These are phyloP conservation scores for Penicillium odoratum DNA, from an alignment of 495 filamentous ascomycete genomes.

Conservation along the genomic window DNA sequence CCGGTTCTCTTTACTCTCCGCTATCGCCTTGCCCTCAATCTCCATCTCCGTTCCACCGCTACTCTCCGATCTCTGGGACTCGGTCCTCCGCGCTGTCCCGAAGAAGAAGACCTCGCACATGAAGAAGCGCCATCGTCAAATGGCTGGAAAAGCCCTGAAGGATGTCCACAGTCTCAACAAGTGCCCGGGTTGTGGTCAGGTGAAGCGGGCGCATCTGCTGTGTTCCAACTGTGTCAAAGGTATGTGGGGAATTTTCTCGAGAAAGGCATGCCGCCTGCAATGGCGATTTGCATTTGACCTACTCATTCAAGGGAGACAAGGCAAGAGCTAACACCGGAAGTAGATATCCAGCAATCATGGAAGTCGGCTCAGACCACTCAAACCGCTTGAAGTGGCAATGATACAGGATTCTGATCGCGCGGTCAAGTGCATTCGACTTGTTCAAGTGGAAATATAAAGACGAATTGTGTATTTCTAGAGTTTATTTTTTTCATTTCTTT, in stretches of 20 bases:
- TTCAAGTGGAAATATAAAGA: neutral
- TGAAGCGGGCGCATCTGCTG: constrained; percentile 84
- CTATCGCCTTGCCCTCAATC: constrained; percentile 24
- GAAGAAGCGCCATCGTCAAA: constrained; percentile 88
- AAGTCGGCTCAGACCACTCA: constrained; percentile 25
- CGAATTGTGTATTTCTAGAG: constrained; percentile 29
- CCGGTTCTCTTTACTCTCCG: constrained; percentile 23
- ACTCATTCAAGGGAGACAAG: neutral
- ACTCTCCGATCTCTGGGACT: constrained; percentile 83
- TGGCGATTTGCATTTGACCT: neutral
- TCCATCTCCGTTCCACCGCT: constrained; percentile 55
- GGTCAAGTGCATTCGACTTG: neutral
- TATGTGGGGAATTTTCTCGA: constrained; percentile 28
- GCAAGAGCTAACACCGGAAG: constrained; percentile 11
- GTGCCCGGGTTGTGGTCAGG: constrained; percentile 82
- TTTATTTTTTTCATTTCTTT: constrained; percentile 4
- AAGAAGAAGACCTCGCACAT: constrained; percentile 99
- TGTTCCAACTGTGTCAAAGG: constrained; percentile 82
- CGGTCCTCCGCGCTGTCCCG: constrained; percentile 85
- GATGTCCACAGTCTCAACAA: constrained; percentile 82
- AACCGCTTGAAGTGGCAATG: constrained; percentile 18
- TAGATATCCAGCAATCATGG: constrained; percentile 34
- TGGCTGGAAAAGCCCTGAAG: constrained; percentile 92
- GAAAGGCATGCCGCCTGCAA: neutral
- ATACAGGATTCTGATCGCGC: neutral